These are phyloP conservation scores for Neospora caninum DNA, from an alignment of 169 alveolate genomes.

Conservation along the genomic window DNA sequence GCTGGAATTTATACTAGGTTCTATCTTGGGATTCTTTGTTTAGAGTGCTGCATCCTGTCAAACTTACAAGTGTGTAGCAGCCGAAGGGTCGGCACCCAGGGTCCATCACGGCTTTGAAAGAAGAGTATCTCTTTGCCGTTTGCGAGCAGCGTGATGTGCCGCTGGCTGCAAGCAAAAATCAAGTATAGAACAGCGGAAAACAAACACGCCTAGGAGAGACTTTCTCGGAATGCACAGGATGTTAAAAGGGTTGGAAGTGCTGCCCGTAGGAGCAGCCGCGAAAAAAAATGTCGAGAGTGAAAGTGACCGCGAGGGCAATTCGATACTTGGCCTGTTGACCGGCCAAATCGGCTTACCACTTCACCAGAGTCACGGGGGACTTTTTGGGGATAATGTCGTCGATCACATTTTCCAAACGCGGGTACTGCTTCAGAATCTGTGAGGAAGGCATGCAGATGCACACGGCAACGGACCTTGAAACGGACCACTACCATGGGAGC, in stretches of 20 bases:
- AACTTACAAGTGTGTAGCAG: constrained; percentile 91
- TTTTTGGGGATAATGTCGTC: constrained; percentile 92
- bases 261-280: no score
- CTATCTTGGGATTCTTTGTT: no score
- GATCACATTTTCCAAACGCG: constrained; percentile 85
- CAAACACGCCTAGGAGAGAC: no score
- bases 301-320: no score
- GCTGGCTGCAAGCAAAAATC: constrained; percentile 74
- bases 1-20: no score
- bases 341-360: constrained; percentile 74
- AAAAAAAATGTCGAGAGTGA: no score
- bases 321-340: background rate
- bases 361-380: constrained; percentile 82
- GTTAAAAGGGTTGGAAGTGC: no score
- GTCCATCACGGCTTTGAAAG: constrained; percentile 92
- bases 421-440: constrained; percentile 81
- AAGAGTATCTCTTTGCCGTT: constrained; percentile 83
- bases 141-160: constrained; percentile 81
- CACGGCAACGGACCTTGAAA: background rate
- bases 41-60: background rate
- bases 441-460: background rate
- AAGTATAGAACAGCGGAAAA: no score
- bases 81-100: constrained; percentile 94
- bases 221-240: no score
- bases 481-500: no score